Evolutionary conservation across 495 filamentous ascomycete species (phyloP).

Genomic region (Choiromyces venosus): DNA sequence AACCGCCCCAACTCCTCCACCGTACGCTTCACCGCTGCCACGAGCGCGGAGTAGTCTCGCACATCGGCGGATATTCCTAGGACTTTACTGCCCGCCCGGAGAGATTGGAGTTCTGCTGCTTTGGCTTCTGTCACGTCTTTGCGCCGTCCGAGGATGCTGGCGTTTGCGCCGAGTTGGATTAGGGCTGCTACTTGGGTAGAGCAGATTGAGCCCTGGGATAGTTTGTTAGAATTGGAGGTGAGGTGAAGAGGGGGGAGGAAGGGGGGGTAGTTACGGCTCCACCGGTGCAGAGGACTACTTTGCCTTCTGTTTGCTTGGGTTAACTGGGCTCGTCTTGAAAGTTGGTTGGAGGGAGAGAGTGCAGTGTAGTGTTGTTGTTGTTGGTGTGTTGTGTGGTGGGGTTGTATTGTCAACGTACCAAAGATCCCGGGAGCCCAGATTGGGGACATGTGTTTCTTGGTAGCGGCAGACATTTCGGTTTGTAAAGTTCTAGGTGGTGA

Average conservation of each 20-base stretch:
- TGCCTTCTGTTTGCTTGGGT: constrained; percentile 55
- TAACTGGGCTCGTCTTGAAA: background rate
- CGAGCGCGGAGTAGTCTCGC: constrained; percentile 50
- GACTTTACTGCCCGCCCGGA: constrained; percentile 70
- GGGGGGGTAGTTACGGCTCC: constrained; percentile 87
- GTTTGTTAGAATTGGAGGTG: constrained; percentile 48
- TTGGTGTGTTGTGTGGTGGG: background rate
- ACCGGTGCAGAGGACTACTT: constrained; percentile 92
- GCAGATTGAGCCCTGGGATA: constrained; percentile 68
- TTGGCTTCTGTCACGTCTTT: constrained; percentile 77
- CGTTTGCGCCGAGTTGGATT: constrained; percentile 85
- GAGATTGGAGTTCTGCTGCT: constrained; percentile 73
- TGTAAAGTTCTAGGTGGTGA: background rate
- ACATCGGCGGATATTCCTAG: constrained; percentile 84
- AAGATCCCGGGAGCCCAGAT: constrained; percentile 38
- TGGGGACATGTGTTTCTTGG: constrained; percentile 22
- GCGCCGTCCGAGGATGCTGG: constrained; percentile 87
- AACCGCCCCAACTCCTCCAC: constrained; percentile 75
- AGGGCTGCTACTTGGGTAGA: constrained; percentile 86
- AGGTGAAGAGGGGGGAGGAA: constrained; percentile 72
- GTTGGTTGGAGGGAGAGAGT: background rate
- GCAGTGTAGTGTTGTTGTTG: constrained; percentile 43
- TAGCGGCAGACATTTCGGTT: background rate
- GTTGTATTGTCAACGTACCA: constrained; percentile 9
- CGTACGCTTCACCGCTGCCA: constrained; percentile 69